Evolutionary conservation across 1,139 yeast species (phyloP).

Genomic region (Kurtzmaniella natalensis): DNA sequence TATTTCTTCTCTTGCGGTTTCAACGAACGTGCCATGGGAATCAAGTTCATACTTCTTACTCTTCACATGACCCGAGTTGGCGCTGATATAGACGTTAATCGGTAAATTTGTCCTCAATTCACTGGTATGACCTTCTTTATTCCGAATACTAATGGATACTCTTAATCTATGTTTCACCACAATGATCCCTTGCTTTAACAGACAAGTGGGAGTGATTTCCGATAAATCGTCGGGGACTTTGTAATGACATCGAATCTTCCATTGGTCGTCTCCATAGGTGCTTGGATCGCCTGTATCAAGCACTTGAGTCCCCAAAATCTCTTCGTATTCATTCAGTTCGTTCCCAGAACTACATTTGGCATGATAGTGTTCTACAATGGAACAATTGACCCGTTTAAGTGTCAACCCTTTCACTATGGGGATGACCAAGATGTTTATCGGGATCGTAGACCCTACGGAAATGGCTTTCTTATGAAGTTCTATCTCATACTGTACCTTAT

Average conservation of each 20-base stretch:
- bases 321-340: constrained; percentile 42
- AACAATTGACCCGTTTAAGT: constrained; percentile 43
- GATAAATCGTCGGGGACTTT: constrained; percentile 50
- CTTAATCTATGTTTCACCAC: constrained; percentile 61
- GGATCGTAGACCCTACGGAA: constrained; percentile 55
- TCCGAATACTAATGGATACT: constrained; percentile 50
- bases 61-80: constrained; percentile 44
- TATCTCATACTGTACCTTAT: constrained; percentile 61
- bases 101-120: constrained; percentile 70
- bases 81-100: constrained; percentile 52
- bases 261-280: constrained; percentile 39
- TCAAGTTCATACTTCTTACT: constrained; percentile 54
- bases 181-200: constrained; percentile 42
- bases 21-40: constrained; percentile 41
- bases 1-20: constrained; percentile 30
- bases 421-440: constrained; percentile 48
- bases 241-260: constrained; percentile 47
- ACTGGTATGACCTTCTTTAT: constrained; percentile 60
- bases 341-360: constrained; percentile 31
- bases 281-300: constrained; percentile 23
- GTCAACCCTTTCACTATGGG: constrained; percentile 58
- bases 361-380: constrained; percentile 50
- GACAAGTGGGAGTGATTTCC: constrained; percentile 56
- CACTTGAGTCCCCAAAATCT: constrained; percentile 26
- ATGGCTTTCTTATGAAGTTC: constrained; percentile 53